Base-by-base conservation (phyloP, 2,329 filamentous ascomycete genomes). In the Colletotrichum liriopes region DNA sequence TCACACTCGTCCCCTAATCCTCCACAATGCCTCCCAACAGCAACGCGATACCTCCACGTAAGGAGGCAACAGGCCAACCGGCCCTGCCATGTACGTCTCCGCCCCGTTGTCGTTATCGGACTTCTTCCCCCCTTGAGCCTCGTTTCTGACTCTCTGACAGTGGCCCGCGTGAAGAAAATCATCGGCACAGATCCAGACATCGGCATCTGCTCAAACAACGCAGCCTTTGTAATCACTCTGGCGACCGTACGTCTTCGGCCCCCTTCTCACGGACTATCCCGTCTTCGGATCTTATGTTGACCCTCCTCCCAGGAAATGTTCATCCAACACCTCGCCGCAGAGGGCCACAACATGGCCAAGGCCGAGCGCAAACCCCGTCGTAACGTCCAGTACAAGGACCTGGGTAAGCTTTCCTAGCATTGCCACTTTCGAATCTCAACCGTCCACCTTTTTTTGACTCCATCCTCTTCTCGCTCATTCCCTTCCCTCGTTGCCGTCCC, bases 101-200 rank as follows among this genome's bases (percentile, higher is more conserved):
- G 26, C 41, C 51, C 26, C 26, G 6, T 14, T 32, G 29, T 52
- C 18, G 1, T 52, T 7, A 45, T 55, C 54, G 5, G n/a, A 8
- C 16, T 2, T 70, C 75, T 61, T 76, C 56, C 56, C 65, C 23
- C 29, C 16, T 5, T 20, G 29, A 14, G 1, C 23, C 51, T 52
- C 39, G 56, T 58, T 59, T 65, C 66, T 73, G 4, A 76, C 72
- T 72, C 41, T 72, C 61, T 62, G 49, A 26, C 74, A 98, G 96
- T 98, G 67, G 94, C 96, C 23, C 91, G 96, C 78, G 94, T 99
- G 71, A 98, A 98, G 84, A 98, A 97, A 84, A 98, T 99, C 80
- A 94, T 99, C 73, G 89, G 91, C 60, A 89, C 94, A 70, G 96
- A 99, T 82, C 91, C 94, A 54, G 96, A 98, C 74, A 93, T 98